Evolutionary conservation across 345 rosid species (phyloP).

Genomic region (Aurinia saxatilis): DNA sequence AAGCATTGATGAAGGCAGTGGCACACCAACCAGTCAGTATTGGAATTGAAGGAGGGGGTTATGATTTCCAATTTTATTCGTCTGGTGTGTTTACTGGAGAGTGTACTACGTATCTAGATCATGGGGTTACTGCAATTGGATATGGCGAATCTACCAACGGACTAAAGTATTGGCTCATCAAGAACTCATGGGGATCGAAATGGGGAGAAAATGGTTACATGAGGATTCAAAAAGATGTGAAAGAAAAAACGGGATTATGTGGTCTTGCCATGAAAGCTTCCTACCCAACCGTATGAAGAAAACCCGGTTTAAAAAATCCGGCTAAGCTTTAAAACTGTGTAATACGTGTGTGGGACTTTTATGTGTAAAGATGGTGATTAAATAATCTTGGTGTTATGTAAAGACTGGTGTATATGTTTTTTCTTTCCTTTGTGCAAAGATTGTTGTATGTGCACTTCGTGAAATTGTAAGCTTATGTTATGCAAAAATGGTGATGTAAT

Average conservation of each 20-base stretch:
- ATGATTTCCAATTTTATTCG: slow-evolving; percentile 39
- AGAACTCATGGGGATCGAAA: slow-evolving; percentile 55
- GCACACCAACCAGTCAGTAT: slow-evolving; percentile 53
- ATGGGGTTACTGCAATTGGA: slow-evolving; percentile 48
- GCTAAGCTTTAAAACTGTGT: background rate
- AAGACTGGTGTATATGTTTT: background rate
- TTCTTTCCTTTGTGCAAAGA: background rate
- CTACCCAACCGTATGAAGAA: slow-evolving; percentile 36
- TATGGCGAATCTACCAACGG: slow-evolving; percentile 29
- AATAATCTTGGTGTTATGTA: background rate
- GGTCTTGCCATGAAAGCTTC: slow-evolving; percentile 58
- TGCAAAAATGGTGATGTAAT: no score
- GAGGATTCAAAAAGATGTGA: slow-evolving; percentile 36
- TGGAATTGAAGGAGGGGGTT: slow-evolving; percentile 38
- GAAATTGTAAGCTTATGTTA: background rate
- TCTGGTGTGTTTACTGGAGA: slow-evolving; percentile 43
- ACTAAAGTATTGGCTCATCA: slow-evolving; percentile 48
- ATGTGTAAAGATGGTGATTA: slow-evolving; percentile 6
- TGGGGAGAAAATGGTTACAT: slow-evolving; percentile 70
- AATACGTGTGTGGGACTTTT: background rate
- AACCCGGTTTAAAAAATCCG: background rate
- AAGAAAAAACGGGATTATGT: slow-evolving; percentile 35
- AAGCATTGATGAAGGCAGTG: slow-evolving; percentile 47
- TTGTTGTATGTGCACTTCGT: background rate
- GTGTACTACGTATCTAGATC: slow-evolving; percentile 36